Evolutionary conservation across 345 rosid species (phyloP).

Genomic region (Lagerstroemia speciosa): DNA sequence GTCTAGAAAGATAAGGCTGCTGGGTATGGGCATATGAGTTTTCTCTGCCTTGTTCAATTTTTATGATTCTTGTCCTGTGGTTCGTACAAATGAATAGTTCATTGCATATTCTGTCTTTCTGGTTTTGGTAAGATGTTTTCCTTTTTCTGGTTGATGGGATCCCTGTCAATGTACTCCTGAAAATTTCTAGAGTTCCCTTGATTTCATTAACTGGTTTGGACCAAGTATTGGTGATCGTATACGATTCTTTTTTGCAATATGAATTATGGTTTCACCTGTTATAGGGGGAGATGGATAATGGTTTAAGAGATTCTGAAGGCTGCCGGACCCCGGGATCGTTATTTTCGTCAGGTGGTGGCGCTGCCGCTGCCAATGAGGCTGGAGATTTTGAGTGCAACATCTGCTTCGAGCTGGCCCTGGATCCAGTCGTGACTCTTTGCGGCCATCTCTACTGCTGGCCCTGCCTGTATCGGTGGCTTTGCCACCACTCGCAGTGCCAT

Average conservation of each 20-base stretch:
- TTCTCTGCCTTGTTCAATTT: no score
- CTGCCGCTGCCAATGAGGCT: conserved; percentile 35
- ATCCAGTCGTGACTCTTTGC: conserved; percentile 80
- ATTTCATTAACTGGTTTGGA: no score
- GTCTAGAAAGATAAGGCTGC: background rate
- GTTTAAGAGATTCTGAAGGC: conserved; percentile 42
- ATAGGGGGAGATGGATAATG: conserved; percentile 36
- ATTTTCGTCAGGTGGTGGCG: conserved; percentile 23
- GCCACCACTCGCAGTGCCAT: conserved; percentile 71
- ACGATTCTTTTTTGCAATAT: background rate
- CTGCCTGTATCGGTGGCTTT: conserved; percentile 76
- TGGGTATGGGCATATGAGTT: no score
- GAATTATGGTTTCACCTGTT: background rate
- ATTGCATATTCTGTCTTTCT: background rate
- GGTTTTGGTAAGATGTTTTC: background rate
- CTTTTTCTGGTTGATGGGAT: background rate
- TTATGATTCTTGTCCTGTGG: background rate
- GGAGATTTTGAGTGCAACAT: conserved; percentile 92
- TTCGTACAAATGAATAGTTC: background rate
- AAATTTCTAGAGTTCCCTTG: no score
- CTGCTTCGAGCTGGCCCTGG: conserved; percentile 84
- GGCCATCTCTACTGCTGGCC: conserved; percentile 98
- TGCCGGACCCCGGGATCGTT: conserved; percentile 19
- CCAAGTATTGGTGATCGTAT: no score
- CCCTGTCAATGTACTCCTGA: background rate